Base-by-base conservation (phyloP, 2,329 filamentous ascomycete genomes). In the Rutstroemia sp. region DNA sequence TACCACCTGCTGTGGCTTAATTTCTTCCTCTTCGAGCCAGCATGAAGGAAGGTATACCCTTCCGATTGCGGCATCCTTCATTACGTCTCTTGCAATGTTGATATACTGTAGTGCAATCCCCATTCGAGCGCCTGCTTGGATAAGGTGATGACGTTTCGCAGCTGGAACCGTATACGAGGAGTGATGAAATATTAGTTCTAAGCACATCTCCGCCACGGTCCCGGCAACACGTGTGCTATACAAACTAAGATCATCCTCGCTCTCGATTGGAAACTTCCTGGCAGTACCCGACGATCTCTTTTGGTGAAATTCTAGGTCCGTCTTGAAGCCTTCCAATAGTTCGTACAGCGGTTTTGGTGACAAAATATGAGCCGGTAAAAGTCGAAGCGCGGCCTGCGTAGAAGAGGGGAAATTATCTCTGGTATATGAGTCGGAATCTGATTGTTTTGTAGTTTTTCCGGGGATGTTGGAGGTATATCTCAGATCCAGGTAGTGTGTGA, bases 41-140 rank as follows among this genome's bases (percentile, higher is more conserved):
- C 71, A 71, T 0, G 74, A 73, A 0, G 87, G 87, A 4, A 90
- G 71, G 66, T 91, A 91, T 6, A 88, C 85, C 6, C 87, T 79
- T 1, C 77, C 76, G 38, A 87, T 81, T 14, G 73, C 71, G 0
- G 87, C 84, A 63, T 90, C 87, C 2, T 82, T 81, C 3, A 73
- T 70, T n/a, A 90, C 83, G 64, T 91, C 87, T 21, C 87, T 82
- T 3, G 86, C 83, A 59, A 91, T 89, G 65, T 90, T 91, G 64
- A 88, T 81, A 63, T 86, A 89, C 65, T 91, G 87, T n/a, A 90
- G 72, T 1, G 87, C 86, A 37, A 86, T 78, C 0, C 87, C 87
- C 86, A 90, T 90, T 27, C 77, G 74, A 19, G 76, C 75, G 1
- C 85, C 85, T 0, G 83, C 79, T 16, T 72, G 65, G 14, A 85